These are phyloP conservation scores for Clarireedia paspali DNA, from an alignment of 2,329 filamentous ascomycete species.

Conservation along the genomic window DNA sequence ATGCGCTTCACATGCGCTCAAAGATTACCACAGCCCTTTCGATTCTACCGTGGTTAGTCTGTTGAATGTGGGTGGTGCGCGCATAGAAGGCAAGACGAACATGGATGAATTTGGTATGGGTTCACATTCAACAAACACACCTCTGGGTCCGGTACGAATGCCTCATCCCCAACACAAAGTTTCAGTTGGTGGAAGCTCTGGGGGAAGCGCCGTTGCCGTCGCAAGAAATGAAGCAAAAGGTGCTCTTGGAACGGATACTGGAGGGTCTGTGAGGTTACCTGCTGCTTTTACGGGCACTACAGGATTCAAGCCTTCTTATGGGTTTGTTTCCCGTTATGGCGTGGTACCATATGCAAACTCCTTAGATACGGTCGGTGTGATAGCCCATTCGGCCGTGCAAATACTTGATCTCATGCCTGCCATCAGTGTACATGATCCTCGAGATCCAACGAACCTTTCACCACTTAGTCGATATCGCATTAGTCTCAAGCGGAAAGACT, in stretches of 20 bases:
- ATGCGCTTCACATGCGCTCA: conserved; percentile 71
- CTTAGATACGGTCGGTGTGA: conserved; percentile 62
- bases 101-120: conserved; percentile 97
- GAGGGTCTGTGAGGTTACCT: conserved; percentile 62
- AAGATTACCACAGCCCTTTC: conserved; percentile 66
- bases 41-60: conserved; percentile 72
- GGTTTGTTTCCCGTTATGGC: conserved; percentile 58
- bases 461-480: conserved; percentile 33
- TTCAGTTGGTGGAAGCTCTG: conserved; percentile 84
- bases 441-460: conserved; percentile 47
- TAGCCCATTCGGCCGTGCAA: conserved; percentile 37
- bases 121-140: conserved; percentile 66
- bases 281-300: conserved; percentile 63
- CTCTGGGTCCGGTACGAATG: conserved; percentile 51
- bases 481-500: background rate
- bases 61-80: conserved; percentile 54
- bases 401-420: conserved; percentile 28
- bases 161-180: background rate
- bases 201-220: conserved; percentile 85
- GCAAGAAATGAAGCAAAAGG: conserved; percentile 48
- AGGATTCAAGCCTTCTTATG: conserved; percentile 69
- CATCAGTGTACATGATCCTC: conserved; percentile 11
- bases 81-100: conserved; percentile 72
- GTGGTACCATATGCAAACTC: conserved; percentile 69
- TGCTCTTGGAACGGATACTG: conserved; percentile 85